Evolutionary conservation across 306 rosid genomes (phyloP).

Genomic region (Casuarina glauca): DNA sequence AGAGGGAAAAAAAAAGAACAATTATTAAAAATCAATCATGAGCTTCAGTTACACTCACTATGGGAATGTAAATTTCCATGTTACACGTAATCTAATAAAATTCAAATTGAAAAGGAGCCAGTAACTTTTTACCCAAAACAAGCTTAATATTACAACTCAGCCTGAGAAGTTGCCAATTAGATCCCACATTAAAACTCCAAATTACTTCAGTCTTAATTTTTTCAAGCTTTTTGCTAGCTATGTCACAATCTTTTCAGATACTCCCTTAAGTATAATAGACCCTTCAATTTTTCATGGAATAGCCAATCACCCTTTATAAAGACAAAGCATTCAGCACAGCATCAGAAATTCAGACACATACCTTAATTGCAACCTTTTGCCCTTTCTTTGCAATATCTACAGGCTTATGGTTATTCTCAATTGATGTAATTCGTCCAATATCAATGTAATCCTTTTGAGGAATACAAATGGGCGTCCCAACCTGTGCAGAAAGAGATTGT

Average conservation of each 20-base stretch:
- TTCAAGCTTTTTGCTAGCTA: no score
- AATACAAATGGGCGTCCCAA: constrained; percentile 93
- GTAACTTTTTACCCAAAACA: no score
- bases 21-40: no score
- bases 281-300: neutral
- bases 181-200: neutral
- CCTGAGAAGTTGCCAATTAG: no score
- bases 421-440: constrained; percentile 83
- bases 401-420: constrained; percentile 86
- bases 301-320: neutral
- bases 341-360: constrained; percentile 22
- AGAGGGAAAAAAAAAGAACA: no score
- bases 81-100: no score
- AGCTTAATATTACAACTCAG: no score
- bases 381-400: constrained; percentile 93
- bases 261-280: neutral
- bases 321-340: neutral
- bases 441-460: constrained; percentile 83
- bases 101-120: no score
- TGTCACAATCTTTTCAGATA: neutral
- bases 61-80: no score
- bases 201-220: no score
- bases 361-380: constrained; percentile 88
- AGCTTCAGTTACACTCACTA: no score
- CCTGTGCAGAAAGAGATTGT: constrained; percentile 43